Evolutionary conservation across 176 grass and related monocot species (phyloP), one percentile per base, ranked within the genome.

Genomic region (Stipa capillata): DNA sequence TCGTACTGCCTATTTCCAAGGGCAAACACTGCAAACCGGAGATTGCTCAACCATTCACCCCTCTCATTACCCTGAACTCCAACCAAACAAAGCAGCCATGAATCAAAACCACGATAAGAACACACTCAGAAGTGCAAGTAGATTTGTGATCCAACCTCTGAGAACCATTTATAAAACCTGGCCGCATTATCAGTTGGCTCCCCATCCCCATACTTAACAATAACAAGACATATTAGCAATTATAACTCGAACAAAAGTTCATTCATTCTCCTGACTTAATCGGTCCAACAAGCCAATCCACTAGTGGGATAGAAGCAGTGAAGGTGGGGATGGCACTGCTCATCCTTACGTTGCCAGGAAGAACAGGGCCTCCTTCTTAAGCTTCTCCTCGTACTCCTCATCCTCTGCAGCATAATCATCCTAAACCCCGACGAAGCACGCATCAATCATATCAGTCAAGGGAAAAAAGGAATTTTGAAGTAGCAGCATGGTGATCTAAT

Each of bases 321-420:
- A 11, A 73, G 6, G 14, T 37, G 43, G 29, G 28, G 57, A 66
- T 12, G 48, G 20, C 10, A 45, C n/a, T n/a, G 34, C 2, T 25
- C 24, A 28, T 25, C 64, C 81, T 89, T 94, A 98, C 95, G 90
- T 98, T 20, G 95, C 95, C 64, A 98, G 50, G 89, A 94, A 94
- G 79, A 98, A 98, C 40, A 98, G 36, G 5, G 83, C 77, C 81
- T 98, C 95, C 80, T 98, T 98, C 85, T 98, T 99, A 12, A 99
- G 48, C 54, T 95, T 95, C 64, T 98, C 80, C 50, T 81, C 88
- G 33, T 89, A 95, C 51, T 95, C 95, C 47, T 90, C 92, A 17
- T 98, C 92, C 27, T 93, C 90, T 0, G 74, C 86, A 2, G 92
- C 90, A 6, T 93, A 99, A 25, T 99, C 90, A 65, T 99, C 92